Evolutionary conservation across 140 eudicot genomes (phyloP).

Genomic region (Flaveria floridana): DNA sequence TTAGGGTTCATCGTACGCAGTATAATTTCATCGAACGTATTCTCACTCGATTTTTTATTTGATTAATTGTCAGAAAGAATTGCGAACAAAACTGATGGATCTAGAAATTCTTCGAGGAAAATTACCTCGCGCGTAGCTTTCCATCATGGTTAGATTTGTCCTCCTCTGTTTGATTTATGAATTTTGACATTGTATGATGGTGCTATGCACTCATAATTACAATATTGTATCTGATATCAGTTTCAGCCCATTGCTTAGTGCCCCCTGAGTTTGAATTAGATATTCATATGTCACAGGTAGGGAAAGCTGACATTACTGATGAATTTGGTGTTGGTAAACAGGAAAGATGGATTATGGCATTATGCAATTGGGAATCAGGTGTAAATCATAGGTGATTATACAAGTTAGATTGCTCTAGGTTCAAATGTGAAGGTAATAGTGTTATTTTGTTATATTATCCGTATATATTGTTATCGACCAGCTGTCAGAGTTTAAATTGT

Average conservation of each 20-base stretch:
- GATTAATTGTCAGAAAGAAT: not conserved
- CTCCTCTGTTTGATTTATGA: not conserved
- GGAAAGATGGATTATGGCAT: too few species aligned
- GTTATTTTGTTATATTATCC: too few species aligned
- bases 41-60: not conserved
- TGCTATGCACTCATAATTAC: not conserved
- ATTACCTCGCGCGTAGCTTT: not conserved
- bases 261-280: not conserved
- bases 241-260: not conserved
- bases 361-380: too few species aligned
- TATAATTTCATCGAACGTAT: not conserved
- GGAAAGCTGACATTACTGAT: not conserved
- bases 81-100: not conserved
- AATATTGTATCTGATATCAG: not conserved
- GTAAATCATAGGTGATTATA: too few species aligned
- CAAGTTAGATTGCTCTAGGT: too few species aligned
- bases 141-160: not conserved
- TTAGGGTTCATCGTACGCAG: not conserved
- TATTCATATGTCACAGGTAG: not conserved
- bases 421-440: too few species aligned
- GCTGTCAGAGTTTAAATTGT: too few species aligned
- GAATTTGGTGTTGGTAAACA: not conserved
- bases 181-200: not conserved
- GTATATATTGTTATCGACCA: too few species aligned
- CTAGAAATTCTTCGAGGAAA: too few species aligned